phyloP scores from a whole-genome alignment of 306 rosid genomes.

The Cotoneaster glaucophyllus region DNA sequence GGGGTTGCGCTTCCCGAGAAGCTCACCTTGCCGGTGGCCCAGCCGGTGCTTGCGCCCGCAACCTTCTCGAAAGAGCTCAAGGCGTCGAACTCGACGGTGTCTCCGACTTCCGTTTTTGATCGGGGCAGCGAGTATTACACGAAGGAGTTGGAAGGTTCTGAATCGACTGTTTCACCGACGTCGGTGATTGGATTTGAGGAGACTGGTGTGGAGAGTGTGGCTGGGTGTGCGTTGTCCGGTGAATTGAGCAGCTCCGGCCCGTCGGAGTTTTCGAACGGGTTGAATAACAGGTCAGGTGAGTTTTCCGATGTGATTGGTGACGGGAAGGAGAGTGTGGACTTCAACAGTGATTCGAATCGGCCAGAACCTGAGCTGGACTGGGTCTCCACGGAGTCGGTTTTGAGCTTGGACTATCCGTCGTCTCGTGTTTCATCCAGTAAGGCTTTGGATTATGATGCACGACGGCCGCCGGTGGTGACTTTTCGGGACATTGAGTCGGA shows the following conservation, averaged over 20 bases:
- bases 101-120: slow-evolving; percentile 71
- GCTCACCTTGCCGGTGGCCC: slow-evolving; percentile 74
- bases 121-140: slow-evolving; percentile 35
- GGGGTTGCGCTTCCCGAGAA: slow-evolving; percentile 42
- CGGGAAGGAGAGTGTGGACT: slow-evolving; percentile 63
- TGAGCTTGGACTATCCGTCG: slow-evolving; percentile 75
- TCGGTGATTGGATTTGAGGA: slow-evolving; percentile 74
- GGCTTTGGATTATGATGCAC: slow-evolving; percentile 47
- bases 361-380: slow-evolving; percentile 48
- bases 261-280: slow-evolving; percentile 59
- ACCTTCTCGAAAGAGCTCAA: slow-evolving; percentile 58
- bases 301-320: slow-evolving; percentile 45
- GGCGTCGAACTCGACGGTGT: slow-evolving; percentile 50
- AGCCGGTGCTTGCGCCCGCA: slow-evolving; percentile 54
- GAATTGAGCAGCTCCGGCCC: slow-evolving; percentile 82
- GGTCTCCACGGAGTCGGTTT: slow-evolving; percentile 64
- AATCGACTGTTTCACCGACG: slow-evolving; percentile 58
- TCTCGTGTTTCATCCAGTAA: slow-evolving; percentile 77
- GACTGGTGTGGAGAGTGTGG: slow-evolving; percentile 27
- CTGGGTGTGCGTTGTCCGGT: slow-evolving; percentile 48
- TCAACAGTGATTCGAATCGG: slow-evolving; percentile 43
- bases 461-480: slow-evolving; percentile 46
- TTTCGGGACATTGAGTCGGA: slow-evolving; percentile 60
- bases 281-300: slow-evolving; percentile 56
- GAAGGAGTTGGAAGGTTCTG: slow-evolving; percentile 43